phyloP scores from a whole-genome alignment of 495 filamentous ascomycete species.

The Venustampulla echinocandica region DNA sequence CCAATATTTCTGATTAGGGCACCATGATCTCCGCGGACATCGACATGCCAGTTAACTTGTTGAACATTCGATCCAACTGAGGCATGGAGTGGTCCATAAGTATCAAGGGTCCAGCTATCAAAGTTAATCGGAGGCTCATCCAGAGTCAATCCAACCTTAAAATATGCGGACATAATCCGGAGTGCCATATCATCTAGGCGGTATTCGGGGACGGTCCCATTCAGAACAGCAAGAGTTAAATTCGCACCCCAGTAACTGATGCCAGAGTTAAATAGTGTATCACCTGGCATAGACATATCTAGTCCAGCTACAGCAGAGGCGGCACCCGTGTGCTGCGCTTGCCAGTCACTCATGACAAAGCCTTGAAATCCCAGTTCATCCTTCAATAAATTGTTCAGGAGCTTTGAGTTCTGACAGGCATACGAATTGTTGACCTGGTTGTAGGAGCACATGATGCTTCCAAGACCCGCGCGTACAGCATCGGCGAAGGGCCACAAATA shows the following conservation, averaged over 20 bases:
- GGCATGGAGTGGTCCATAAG: slow-evolving; percentile 60
- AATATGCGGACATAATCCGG: slow-evolving; percentile 88
- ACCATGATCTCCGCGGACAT: slow-evolving; percentile 71
- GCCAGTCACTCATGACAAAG: slow-evolving; percentile 88
- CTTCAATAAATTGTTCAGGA: slow-evolving; percentile 80
- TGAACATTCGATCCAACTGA: slow-evolving; percentile 50
- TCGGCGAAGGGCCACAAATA: slow-evolving; percentile 88
- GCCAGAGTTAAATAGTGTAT: slow-evolving; percentile 64
- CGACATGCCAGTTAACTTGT: slow-evolving; percentile 77
- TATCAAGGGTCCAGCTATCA: slow-evolving; percentile 73
- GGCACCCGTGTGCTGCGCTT: slow-evolving; percentile 78
- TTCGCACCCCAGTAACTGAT: slow-evolving; percentile 80
- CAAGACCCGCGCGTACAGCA: slow-evolving; percentile 66
- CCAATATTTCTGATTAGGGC: slow-evolving; percentile 62
- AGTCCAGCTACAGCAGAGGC: slow-evolving; percentile 69
- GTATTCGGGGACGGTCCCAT: slow-evolving; percentile 86
- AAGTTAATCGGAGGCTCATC: slow-evolving; percentile 67
- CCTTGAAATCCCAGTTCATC: slow-evolving; percentile 89
- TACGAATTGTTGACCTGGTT: slow-evolving; percentile 75
- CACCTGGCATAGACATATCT: slow-evolving; percentile 94
- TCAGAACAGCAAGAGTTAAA: slow-evolving; percentile 76
- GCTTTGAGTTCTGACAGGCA: slow-evolving; percentile 61
- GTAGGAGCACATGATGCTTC: slow-evolving; percentile 81
- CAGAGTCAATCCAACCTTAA: slow-evolving; percentile 60
- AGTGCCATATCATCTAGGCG: slow-evolving; percentile 87